These are phyloP conservation scores for Lathyrus sativus DNA, from an alignment of 306 rosid genomes.

Conservation along the genomic window DNA sequence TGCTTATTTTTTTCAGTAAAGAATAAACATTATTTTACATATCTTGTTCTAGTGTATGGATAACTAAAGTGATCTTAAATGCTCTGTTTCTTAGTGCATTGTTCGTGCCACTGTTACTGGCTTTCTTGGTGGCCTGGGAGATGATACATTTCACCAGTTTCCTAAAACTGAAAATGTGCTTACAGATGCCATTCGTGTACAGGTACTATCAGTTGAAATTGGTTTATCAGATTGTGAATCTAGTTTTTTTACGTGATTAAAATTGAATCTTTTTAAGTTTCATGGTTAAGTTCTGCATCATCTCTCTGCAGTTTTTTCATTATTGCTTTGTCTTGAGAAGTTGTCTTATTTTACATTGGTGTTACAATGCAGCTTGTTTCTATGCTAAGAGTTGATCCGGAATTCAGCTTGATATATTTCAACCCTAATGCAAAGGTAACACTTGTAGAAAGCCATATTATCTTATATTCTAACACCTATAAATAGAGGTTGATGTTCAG, in stretches of 20 bases:
- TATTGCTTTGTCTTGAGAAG: conserved; percentile 33
- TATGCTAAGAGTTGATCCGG: conserved; percentile 74
- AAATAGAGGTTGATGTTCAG: neutral
- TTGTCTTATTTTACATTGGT: conserved; percentile 49
- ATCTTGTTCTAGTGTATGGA: conserved; percentile 33
- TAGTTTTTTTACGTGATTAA: conserved; percentile 27
- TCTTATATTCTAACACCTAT: neutral
- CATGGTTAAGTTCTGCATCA: conserved; percentile 23
- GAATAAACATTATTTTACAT: conserved; percentile 32
- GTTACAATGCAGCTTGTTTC: conserved; percentile 79
- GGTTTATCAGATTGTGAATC: neutral
- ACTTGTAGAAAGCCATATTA: conserved; percentile 15
- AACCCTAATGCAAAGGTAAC: conserved; percentile 78
- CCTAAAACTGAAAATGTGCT: conserved; percentile 51
- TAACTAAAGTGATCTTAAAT: conserved; percentile 35
- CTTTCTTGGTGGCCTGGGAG: conserved; percentile 48
- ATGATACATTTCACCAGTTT: conserved; percentile 44
- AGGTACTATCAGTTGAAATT: conserved; percentile 53
- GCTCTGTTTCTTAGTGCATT: conserved; percentile 63
- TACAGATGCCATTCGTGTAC: conserved; percentile 79
- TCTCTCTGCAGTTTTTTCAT: conserved; percentile 15
- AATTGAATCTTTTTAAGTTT: conserved; percentile 15
- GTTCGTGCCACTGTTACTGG: conserved; percentile 75
- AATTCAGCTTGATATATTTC: conserved; percentile 70
- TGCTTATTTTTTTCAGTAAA: conserved; percentile 26